These are phyloP conservation scores for Tritrichomonas foetus DNA, from an alignment of 208 protist genomes.

Conservation along the genomic window DNA sequence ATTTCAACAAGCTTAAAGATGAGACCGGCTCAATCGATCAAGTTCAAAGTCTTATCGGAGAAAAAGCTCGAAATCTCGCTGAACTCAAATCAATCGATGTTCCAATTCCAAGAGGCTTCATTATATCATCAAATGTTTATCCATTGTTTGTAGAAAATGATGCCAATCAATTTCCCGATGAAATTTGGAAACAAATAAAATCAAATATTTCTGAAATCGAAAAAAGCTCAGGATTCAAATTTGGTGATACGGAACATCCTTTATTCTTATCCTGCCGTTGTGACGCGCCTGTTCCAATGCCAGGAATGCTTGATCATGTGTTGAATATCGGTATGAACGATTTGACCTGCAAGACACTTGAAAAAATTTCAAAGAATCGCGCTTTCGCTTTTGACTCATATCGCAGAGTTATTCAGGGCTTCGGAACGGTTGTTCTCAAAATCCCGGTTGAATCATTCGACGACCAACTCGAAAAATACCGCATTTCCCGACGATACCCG, in stretches of 20 bases:
- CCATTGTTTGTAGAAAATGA: background rate
- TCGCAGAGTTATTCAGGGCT: background rate
- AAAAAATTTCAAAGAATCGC: background rate
- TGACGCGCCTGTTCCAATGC: background rate
- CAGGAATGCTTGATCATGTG: background rate
- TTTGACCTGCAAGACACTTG: background rate
- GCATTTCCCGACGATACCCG: background rate
- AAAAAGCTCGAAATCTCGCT: background rate
- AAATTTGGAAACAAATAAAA: background rate
- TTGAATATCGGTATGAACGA: slow-evolving; percentile 13
- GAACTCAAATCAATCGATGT: background rate
- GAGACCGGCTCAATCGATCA: background rate
- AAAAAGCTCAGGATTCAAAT: background rate
- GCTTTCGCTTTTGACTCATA: slow-evolving; percentile 4
- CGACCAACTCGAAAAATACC: background rate
- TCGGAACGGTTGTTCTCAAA: background rate
- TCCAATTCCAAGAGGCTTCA: background rate
- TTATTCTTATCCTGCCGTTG: background rate
- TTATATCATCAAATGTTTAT: background rate
- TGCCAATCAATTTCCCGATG: background rate
- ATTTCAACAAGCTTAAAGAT: background rate
- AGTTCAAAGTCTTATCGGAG: background rate
- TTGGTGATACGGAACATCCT: background rate
- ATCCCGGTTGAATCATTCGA: background rate
- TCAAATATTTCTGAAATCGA: background rate